Conservation (phyloP, 805 yeast species). For the Crinitomyces ghanaensis region DNA sequence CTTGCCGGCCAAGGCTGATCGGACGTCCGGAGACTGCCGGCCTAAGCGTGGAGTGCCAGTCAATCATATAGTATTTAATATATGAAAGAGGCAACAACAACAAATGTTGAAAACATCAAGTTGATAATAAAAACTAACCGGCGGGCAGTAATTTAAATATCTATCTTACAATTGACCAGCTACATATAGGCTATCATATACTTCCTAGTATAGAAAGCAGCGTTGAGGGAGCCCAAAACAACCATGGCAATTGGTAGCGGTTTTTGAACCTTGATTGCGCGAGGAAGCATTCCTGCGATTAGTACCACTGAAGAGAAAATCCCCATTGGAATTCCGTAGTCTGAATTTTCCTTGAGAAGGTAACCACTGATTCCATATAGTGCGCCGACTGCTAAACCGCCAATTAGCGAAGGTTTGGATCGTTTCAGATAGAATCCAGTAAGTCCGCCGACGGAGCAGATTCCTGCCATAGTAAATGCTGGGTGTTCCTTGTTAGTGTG, state of each 20-base stretch:
- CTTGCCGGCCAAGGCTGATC: no score
- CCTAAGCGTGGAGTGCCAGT: no score
- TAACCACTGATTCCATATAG: slow-evolving; percentile 40
- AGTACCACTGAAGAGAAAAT: slow-evolving; percentile 58
- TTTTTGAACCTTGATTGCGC: slow-evolving; percentile 53
- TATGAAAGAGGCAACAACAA: no score
- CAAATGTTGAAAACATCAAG: no score
- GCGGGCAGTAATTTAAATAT: no score
- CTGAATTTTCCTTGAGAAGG: slow-evolving; percentile 57
- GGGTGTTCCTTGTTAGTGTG: slow-evolving; percentile 89
- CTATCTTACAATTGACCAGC: no score
- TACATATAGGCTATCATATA: no score
- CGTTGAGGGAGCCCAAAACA: slow-evolving; percentile 49
- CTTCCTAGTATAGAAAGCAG: slow-evolving; percentile 62
- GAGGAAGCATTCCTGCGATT: slow-evolving; percentile 57
- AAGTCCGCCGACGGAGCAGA: slow-evolving; percentile 58
- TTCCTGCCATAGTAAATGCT: slow-evolving; percentile 57
- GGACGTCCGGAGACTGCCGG: no score
- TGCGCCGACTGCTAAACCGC: slow-evolving; percentile 42
- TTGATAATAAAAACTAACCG: no score
- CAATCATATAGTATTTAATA: no score
- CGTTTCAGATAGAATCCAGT: slow-evolving; percentile 58
- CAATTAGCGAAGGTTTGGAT: slow-evolving; percentile 69
- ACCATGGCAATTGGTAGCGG: slow-evolving; percentile 66
- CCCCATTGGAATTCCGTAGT: slow-evolving; percentile 74